Conservation (phyloP, 208 protist genomes). For the Borovskyia barvae region DNA sequence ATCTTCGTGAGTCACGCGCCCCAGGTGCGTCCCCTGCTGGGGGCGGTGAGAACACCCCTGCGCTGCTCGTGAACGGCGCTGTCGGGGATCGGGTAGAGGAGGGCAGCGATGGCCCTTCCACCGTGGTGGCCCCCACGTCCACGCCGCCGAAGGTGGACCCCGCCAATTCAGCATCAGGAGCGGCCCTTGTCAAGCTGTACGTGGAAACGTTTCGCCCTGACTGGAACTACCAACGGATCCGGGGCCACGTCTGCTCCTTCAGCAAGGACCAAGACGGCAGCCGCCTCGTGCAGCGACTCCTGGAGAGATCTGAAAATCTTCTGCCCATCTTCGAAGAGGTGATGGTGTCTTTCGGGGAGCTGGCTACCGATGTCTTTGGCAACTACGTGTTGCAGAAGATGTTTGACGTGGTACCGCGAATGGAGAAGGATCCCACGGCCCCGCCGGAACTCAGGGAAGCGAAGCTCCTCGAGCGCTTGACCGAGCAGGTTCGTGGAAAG, state of each 20-base stretch:
- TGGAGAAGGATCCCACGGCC: conserved; percentile 19
- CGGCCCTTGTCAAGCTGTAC: conserved; percentile 32
- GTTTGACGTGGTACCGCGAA: conserved; percentile 89
- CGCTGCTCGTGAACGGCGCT: conserved; percentile 5
- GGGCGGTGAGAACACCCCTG: conserved; percentile 1
- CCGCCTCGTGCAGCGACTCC: conserved; percentile 95
- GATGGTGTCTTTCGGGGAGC: conserved; percentile 54
- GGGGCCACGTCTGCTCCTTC: conserved; percentile 85
- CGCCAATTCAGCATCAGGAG: conserved; percentile 1
- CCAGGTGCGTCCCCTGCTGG: conserved; percentile 6
- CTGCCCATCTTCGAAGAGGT: conserved; percentile 90
- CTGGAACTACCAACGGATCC: conserved; percentile 69
- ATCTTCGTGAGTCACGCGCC: conserved; percentile 16
- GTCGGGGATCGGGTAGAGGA: conserved; percentile 12
- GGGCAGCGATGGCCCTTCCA: not conserved
- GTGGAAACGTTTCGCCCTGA: conserved; percentile 43
- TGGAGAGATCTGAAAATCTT: conserved; percentile 89
- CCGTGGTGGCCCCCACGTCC: not conserved
- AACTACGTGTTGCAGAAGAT: conserved; percentile 99
- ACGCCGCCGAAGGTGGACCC: not conserved
- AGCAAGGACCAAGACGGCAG: conserved; percentile 95
- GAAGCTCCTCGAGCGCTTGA: conserved; percentile 41
- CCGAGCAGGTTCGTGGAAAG: conserved; percentile 72
- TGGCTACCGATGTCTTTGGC: conserved; percentile 97
- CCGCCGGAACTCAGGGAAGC: conserved; percentile 8